Conservation (phyloP, 1,284 basidiomycete genomes). For the Fomitopsis palustris region DNA sequence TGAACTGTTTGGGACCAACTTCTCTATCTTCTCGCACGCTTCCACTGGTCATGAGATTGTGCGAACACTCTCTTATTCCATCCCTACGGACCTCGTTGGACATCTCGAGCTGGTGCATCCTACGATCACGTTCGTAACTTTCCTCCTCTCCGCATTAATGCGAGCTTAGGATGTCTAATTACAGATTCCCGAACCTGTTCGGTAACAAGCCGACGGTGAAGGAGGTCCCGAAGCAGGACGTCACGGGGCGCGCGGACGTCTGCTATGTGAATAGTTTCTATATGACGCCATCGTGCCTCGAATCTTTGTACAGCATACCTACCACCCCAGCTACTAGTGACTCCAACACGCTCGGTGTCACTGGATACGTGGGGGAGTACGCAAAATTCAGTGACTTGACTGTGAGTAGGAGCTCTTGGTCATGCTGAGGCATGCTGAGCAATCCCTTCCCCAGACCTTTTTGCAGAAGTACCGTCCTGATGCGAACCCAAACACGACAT, state of each 20-base stretch:
- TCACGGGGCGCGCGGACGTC: background rate
- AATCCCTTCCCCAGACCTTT: conserved; percentile 38
- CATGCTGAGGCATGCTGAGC: background rate
- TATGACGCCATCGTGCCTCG: conserved; percentile 56
- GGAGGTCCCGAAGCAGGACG: background rate
- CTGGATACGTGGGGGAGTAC: conserved; percentile 52
- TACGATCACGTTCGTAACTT: conserved; percentile 23
- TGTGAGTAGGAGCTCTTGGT: conserved; percentile 17
- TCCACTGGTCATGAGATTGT: conserved; percentile 24
- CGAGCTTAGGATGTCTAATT: background rate
- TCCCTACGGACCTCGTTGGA: conserved; percentile 30
- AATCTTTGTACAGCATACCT: conserved; percentile 46
- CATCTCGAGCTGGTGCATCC: conserved; percentile 36
- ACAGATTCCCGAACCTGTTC: background rate
- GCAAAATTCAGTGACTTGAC: conserved; percentile 47
- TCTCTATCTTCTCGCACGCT: conserved; percentile 31
- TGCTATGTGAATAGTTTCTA: conserved; percentile 2
- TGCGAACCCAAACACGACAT: conserved; percentile 29
- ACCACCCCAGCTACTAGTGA: conserved; percentile 42
- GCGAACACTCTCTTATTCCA: conserved; percentile 36
- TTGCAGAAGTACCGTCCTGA: conserved; percentile 46
- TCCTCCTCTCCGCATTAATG: background rate
- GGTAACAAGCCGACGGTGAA: conserved; percentile 32
- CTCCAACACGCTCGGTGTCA: conserved; percentile 49
- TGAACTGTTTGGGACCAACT: conserved; percentile 32